Conservation (phyloP, 2,329 filamentous ascomycete genomes). For the Trichoderma sp. region DNA sequence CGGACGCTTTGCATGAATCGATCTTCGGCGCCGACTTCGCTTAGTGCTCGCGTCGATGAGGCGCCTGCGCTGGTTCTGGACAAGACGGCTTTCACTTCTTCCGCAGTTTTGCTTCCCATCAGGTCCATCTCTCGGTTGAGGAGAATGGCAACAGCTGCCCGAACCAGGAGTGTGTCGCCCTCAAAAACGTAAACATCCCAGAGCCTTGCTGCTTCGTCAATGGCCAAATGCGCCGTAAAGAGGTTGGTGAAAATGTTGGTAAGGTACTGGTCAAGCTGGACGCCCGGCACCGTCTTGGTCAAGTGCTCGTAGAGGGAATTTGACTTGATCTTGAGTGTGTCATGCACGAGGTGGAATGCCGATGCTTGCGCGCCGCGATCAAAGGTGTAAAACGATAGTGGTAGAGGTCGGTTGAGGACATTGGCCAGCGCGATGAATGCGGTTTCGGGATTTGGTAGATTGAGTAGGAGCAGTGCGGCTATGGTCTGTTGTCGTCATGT, state of each 20-base stretch:
- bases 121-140: constrained; percentile 52
- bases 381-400: constrained; percentile 70
- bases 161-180: constrained; percentile 68
- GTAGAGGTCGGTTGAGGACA: constrained; percentile 71
- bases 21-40: constrained; percentile 48
- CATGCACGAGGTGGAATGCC: constrained; percentile 67
- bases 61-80: constrained; percentile 33
- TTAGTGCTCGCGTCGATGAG: constrained; percentile 37
- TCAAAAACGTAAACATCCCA: constrained; percentile 86
- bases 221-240: constrained; percentile 60
- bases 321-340: constrained; percentile 64
- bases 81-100: constrained; percentile 43
- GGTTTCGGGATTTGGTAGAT: constrained; percentile 60
- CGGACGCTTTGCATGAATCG: constrained; percentile 38
- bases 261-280: constrained; percentile 55
- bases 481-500: constrained; percentile 53
- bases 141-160: constrained; percentile 69
- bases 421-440: constrained; percentile 74
- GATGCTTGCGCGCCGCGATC: constrained; percentile 67
- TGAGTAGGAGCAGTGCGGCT: constrained; percentile 70
- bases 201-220: constrained; percentile 69
- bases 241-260: constrained; percentile 60
- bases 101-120: constrained; percentile 44
- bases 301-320: constrained; percentile 64
- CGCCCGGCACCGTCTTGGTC: constrained; percentile 45